Base-by-base conservation (phyloP, 179 eudicot species). In the Patellifolia procumbens region DNA sequence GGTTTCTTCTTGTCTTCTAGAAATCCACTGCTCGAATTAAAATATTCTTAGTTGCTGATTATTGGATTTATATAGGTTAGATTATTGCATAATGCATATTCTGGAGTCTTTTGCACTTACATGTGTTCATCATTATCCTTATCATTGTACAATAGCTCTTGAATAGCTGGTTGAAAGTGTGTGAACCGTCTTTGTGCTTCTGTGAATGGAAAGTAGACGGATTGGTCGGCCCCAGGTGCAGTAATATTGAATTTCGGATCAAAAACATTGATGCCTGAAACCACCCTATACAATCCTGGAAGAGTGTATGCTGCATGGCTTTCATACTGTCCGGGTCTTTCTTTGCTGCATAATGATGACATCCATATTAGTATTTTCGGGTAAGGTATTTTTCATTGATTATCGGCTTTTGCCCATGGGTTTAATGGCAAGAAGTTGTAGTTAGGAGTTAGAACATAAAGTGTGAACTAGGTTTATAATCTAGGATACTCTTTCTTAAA, bases 1-100 rank as follows among this genome's bases (percentile, higher is more conserved):
- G 95, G 92, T 74, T 89, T 90, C 76, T 82, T 86, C 78, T 81
- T 83, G 81, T 90, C 88, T 83, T 80, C 72, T 52, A 90, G 78
- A 39, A 75, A 83, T 69, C 95, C 92, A 5, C 95, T 90, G 91
- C 77, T 74, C 26, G 15, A 77, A 80, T 72, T 48, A 43, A 6
- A 53, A 56, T 6, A 58, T 20, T 19, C 22, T 77, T 49, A 69
- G 63, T 65, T 20, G 49, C 46, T 31, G 72, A 67, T 20, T 10
- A 58, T 62, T 31, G 24, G 59, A 62, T n/a, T n/a, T n/a, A n/a
- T 32, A 28, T 29, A 19, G 32, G 16, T 20, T 60, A 37, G 53
- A 46, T 32, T 22, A 69, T 22, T 63, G 7, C 52, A 22, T 28
- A 46, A 75, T 72, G 62, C 56, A 49, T 39, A 52, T 73, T 43